These are phyloP conservation scores for Staphylotrichum tortipilum DNA, from an alignment of 495 filamentous ascomycete genomes.

Conservation along the genomic window DNA sequence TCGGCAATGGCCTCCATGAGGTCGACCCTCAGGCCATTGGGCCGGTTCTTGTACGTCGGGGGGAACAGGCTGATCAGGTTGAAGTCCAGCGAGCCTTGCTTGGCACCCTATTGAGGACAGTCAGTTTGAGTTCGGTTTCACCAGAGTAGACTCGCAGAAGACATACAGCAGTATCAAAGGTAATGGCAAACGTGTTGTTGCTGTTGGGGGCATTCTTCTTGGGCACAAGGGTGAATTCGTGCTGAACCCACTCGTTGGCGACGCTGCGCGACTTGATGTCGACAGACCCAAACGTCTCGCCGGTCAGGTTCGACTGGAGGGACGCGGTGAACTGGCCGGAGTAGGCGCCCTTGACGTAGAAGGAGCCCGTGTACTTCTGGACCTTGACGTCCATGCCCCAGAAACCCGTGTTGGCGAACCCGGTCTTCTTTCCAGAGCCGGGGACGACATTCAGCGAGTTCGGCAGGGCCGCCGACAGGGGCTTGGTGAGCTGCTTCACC, in stretches of 20 bases:
- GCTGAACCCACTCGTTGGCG: constrained; percentile 35
- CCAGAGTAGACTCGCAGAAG: background rate
- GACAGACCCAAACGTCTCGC: constrained; percentile 36
- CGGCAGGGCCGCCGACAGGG: constrained; percentile 45
- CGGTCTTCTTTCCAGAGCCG: constrained; percentile 22
- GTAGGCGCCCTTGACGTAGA: constrained; percentile 46
- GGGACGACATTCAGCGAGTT: constrained; percentile 50
- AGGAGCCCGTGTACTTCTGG: constrained; percentile 46
- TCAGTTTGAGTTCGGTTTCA: background rate
- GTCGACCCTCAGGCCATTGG: constrained; percentile 55
- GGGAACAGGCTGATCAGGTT: constrained; percentile 59
- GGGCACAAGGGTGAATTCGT: constrained; percentile 38
- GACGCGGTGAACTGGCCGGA: constrained; percentile 31
- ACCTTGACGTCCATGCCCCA: constrained; percentile 51
- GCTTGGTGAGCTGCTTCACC: constrained; percentile 36
- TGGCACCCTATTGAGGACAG: background rate
- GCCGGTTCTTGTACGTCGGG: constrained; percentile 51
- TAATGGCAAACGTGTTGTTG: constrained; percentile 58
- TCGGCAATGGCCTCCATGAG: constrained; percentile 48
- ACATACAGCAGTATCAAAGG: constrained; percentile 40
- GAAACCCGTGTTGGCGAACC: constrained; percentile 52
- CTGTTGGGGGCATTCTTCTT: constrained; percentile 38
- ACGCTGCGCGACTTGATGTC: constrained; percentile 13
- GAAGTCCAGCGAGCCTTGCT: background rate
- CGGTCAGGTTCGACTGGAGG: constrained; percentile 39